Evolutionary conservation across 345 rosid species (phyloP), one percentile per base, ranked within the genome.

Genomic region (Acer campestre): DNA sequence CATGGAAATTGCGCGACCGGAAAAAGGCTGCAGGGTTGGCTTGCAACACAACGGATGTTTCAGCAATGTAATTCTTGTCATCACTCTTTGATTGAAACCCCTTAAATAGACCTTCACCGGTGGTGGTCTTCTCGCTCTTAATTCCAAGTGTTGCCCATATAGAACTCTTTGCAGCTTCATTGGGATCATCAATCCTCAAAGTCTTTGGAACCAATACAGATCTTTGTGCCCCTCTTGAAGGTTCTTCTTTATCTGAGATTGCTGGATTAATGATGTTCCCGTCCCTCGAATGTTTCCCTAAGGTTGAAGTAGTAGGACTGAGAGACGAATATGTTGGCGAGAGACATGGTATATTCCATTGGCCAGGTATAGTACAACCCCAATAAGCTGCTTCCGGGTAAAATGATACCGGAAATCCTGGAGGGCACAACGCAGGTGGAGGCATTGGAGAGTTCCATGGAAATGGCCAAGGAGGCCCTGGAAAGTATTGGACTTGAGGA

Each of bases 21-120:
- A 83, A 92, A 82, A 87, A 70, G 59, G 98, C 97, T 27, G 93
- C 97, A 35, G 95, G 98, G 82, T 93, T 92, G 74, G 89, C 91
- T 75, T 82, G 97, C 82, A 91, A 75, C 69, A 59, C 80, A 6
- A 80, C 62, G 79, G 89, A 74, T 65, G 85, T 72, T 77, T 80
- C 82, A 42, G 73, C 82, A 49, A 77, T 61, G 67, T 18, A 69
- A 63, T 82, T 81, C 68, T 42, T 75, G 65, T 78, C 80, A 67
- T 67, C 79, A 27, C 38, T 77, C 80, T 78, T 87, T 27, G 88
- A 80, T 69, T 79, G 88, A 77, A 89, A 89, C 29, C 89, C 89
- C 56, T 81, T 51, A 74, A 92, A 93, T 27, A 88, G 68, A 22
- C 83, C 81, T 58, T 82, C 80, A 7, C 84, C 69, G 10, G 83